phyloP scores from a whole-genome alignment of 2,329 filamentous ascomycete genomes.

The Xylariales sp. region DNA sequence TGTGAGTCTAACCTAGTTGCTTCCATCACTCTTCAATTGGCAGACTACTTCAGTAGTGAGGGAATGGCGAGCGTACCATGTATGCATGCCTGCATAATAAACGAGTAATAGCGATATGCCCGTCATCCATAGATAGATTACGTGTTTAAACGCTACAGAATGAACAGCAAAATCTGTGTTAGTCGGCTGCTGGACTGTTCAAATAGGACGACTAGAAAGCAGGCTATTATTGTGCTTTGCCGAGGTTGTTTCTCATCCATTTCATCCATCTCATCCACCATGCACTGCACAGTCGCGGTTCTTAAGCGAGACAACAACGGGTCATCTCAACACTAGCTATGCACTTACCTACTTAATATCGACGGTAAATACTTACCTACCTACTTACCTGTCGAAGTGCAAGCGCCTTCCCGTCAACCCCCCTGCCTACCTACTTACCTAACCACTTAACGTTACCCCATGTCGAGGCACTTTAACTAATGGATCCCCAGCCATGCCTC shows the following conservation, averaged over 20 bases:
- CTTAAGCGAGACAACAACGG: no score
- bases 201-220: neutral
- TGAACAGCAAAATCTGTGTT: no score
- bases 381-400: neutral
- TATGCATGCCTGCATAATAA: no score
- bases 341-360: no score
- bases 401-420: neutral
- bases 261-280: neutral
- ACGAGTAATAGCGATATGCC: no score
- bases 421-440: neutral
- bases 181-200: no score
- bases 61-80: no score
- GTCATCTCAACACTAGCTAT: no score
- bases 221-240: neutral
- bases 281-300: neutral
- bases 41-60: neutral
- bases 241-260: neutral
- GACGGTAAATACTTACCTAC: no score
- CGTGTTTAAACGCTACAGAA: no score
- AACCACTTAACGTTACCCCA: neutral
- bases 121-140: no score
- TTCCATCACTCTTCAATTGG: no score
- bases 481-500: neutral
- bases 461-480: neutral
- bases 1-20: neutral